phyloP scores from a whole-genome alignment of 768 basidiomycete species.

The Phlebiopsis flavidoalba region DNA sequence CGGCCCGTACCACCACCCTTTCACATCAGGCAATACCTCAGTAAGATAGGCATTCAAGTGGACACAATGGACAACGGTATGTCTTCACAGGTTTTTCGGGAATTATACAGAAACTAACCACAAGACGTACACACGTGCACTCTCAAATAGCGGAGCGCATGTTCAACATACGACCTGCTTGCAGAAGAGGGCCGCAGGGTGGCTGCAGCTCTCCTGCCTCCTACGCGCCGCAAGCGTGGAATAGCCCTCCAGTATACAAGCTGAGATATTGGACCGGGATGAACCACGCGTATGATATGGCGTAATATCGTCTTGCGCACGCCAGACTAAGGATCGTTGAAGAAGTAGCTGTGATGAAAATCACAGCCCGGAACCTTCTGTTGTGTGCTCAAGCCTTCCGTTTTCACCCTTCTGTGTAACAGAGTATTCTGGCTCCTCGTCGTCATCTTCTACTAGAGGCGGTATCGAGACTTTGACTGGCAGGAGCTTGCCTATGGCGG shows the following conservation, averaged over 20 bases:
- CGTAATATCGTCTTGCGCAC: too few species aligned
- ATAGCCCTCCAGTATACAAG: background rate
- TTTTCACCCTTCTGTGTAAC: slow-evolving; percentile 55
- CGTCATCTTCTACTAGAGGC: slow-evolving; percentile 58
- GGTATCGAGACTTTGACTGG: slow-evolving; percentile 59
- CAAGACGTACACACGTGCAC: background rate
- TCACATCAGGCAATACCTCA: slow-evolving; percentile 60
- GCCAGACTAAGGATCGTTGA: background rate
- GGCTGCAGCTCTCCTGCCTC: slow-evolving; percentile 83
- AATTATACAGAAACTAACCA: background rate
- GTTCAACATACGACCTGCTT: slow-evolving; percentile 91
- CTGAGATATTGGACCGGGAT: background rate
- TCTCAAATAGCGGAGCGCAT: slow-evolving; percentile 77
- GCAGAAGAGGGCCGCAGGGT: slow-evolving; percentile 91
- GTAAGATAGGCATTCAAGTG: slow-evolving; percentile 74
- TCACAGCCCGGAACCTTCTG: background rate
- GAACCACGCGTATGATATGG: background rate
- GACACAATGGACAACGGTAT: slow-evolving; percentile 87
- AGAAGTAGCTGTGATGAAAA: background rate
- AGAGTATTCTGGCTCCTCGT: slow-evolving; percentile 30
- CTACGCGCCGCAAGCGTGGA: slow-evolving; percentile 49
- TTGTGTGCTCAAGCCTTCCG: slow-evolving; percentile 47
- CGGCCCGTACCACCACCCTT: slow-evolving; percentile 66
- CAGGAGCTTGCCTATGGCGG: slow-evolving; percentile 44
- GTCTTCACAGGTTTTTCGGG: slow-evolving; percentile 18